These are phyloP conservation scores for Sporisorium graminicola DNA, from an alignment of 1,284 basidiomycete genomes.

Conservation along the genomic window DNA sequence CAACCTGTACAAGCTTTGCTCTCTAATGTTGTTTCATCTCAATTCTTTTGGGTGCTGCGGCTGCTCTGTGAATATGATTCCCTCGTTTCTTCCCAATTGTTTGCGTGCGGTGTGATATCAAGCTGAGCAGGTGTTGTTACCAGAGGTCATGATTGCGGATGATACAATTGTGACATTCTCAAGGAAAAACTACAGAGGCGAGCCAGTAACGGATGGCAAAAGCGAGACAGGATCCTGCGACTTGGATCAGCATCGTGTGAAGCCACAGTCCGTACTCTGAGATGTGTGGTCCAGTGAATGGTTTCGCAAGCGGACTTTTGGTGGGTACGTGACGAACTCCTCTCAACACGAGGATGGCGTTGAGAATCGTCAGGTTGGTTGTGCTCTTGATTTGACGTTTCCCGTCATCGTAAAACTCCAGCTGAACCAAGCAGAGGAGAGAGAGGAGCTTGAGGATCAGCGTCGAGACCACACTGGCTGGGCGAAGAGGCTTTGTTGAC, in stretches of 20 bases:
- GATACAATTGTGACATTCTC: neutral
- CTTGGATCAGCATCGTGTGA: constrained; percentile 59
- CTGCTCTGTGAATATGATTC: constrained; percentile 30
- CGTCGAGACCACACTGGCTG: constrained; percentile 14
- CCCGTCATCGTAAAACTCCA: constrained; percentile 33
- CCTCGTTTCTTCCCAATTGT: neutral
- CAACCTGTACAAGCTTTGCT: neutral
- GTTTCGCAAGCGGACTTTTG: neutral
- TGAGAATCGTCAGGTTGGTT: constrained; percentile 66
- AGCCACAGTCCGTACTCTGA: constrained; percentile 56
- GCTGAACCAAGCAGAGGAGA: constrained; percentile 31
- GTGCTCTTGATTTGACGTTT: constrained; percentile 41
- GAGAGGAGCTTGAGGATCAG: constrained; percentile 37
- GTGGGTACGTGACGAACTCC: constrained; percentile 37
- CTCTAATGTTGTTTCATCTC: neutral
- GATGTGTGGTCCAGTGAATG: constrained; percentile 35
- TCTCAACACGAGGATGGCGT: constrained; percentile 61
- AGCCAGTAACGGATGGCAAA: constrained; percentile 66
- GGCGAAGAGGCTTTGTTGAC: constrained; percentile 10
- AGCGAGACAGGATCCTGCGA: constrained; percentile 52
- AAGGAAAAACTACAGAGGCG: constrained; percentile 61
- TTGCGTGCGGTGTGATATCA: neutral
- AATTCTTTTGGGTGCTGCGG: constrained; percentile 13
- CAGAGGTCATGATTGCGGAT: neutral
- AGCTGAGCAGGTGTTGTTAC: neutral